phyloP scores from a whole-genome alignment of 306 rosid genomes.

The Cajanus cajan region DNA sequence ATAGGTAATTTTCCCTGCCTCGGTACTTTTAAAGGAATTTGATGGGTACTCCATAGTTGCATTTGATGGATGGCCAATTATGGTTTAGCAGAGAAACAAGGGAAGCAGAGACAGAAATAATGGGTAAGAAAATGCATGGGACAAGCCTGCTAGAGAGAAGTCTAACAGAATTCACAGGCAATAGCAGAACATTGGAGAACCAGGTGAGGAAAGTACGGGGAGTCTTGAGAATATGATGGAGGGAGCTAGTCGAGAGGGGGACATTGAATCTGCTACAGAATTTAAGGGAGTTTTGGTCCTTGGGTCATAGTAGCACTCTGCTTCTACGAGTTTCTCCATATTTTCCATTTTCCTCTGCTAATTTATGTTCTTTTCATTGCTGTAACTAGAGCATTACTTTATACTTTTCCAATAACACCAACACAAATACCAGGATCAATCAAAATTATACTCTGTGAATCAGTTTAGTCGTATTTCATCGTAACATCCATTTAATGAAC shows the following conservation, averaged over 20 bases:
- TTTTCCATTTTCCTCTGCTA: background rate
- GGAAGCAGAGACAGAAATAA: background rate
- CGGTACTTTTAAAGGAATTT: background rate
- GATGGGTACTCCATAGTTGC: background rate
- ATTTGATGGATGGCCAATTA: background rate
- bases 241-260: background rate
- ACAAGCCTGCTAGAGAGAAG: background rate
- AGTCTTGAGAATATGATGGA: background rate
- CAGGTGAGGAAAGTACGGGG: background rate
- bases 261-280: background rate
- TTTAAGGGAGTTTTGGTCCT: background rate
- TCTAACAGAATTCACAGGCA: background rate
- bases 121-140: background rate
- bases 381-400: background rate
- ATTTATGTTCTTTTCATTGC: background rate
- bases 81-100: background rate
- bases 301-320: background rate
- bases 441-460: background rate
- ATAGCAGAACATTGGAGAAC: background rate
- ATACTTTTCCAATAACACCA: background rate
- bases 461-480: background rate
- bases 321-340: background rate
- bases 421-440: background rate
- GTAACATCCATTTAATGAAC: background rate
- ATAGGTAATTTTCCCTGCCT: background rate